These are phyloP conservation scores for Odonthalia washingtoniensis DNA, from an alignment of 31 red algal species.

Conservation along the genomic window DNA sequence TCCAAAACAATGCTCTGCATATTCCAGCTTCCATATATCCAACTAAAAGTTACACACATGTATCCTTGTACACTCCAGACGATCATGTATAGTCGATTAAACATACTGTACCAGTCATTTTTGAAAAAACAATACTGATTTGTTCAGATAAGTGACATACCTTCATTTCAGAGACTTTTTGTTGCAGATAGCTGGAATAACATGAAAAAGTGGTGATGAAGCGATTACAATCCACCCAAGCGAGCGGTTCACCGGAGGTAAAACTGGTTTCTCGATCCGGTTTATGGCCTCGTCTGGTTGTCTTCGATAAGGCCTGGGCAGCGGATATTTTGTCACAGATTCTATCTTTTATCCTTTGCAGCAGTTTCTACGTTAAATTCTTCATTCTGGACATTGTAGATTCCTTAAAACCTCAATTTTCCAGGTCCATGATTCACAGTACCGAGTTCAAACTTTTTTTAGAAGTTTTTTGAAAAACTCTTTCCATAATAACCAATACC, in stretches of 20 bases:
- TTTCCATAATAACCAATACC: background rate
- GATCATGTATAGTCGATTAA: no score
- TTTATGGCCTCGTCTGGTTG: background rate
- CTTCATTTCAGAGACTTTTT: no score
- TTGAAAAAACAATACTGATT: no score
- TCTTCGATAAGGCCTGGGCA: background rate
- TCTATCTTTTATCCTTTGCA: constrained; percentile 30
- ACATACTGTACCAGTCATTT: no score
- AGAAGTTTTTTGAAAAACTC: constrained; percentile 9
- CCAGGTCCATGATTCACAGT: constrained; percentile 36
- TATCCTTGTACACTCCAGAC: no score
- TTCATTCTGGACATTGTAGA: background rate
- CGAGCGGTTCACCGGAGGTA: background rate
- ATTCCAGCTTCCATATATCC: no score
- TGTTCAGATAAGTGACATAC: no score
- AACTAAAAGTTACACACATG: no score
- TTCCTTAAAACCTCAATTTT: constrained; percentile 7
- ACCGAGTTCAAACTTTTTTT: constrained; percentile 2
- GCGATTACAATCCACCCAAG: background rate
- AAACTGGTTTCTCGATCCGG: background rate
- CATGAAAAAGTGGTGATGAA: no score
- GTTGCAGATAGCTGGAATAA: no score
- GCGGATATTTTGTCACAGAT: background rate
- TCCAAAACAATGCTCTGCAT: no score
- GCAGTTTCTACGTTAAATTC: background rate